Base-by-base conservation (phyloP, 2,329 filamentous ascomycete species). In the Fusarium devonianum region DNA sequence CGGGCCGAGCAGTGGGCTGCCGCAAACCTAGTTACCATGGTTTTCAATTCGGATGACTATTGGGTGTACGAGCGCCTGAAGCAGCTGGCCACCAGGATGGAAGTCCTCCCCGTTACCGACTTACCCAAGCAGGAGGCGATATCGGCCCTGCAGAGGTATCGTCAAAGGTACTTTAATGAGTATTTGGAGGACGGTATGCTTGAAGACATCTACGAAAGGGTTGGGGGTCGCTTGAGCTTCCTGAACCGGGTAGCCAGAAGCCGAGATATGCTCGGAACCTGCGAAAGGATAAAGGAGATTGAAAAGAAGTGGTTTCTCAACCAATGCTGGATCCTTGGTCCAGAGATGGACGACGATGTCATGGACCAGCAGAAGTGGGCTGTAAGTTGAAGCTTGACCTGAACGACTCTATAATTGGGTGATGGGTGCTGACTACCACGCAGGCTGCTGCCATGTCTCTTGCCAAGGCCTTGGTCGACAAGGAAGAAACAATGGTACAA, bases 351-450 rank as follows among this genome's bases (percentile, higher is more conserved):
- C 63, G 94, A 97, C 72, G 94, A 99, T 68, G 94, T 97, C 62
- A 97, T 97, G 87, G 91, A 97, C 67, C 90, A 97, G 71, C 92
- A 97, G 69, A 97, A 97, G 71, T 97, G 91, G 78, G 90, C 92
- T 34, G 88, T 91, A 77, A 74, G 86, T 82, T 22, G 28, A 49
- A 6, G 11, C 29, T 26, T 22, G 17, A 6, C 4, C 28, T 28
- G 50, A n/a, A 39, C 33, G 19, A 13, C 7, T 33, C 38, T 10
- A 49, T 62, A 18, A 62, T 48, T 29, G 30, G 18, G 18, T 13
- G 32, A 17, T 14, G 7, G 17, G 9, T 53, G n/a, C n/a, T n/a
- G n/a, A n/a, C n/a, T n/a, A n/a, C n/a, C n/a, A n/a, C n/a, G n/a
- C n/a, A 91, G 83, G 90, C 92, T 10, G 92, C 91, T 10, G 92